A percentile compares a stretch with the other conserved stretches of the same genome.
These are phyloP conservation scores for Physcomitrium patens DNA, from an alignment of 225 moss, liverwort and hornwort species.

Conservation along the genomic window DNA sequence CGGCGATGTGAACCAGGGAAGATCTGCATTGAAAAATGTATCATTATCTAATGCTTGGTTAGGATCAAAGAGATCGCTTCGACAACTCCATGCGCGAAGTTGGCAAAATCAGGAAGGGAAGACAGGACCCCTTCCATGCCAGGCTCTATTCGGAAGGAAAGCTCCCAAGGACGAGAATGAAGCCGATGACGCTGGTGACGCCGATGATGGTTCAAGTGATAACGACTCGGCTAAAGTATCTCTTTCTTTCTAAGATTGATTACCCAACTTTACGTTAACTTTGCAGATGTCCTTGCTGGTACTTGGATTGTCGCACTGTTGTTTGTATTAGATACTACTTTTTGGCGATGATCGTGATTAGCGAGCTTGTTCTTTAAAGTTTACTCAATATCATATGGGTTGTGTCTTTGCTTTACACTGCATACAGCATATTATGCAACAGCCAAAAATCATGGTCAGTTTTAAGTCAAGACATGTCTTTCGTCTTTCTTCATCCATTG, in stretches of 20 bases:
- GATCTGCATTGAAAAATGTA: conserved; percentile 36
- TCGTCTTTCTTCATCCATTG: not conserved
- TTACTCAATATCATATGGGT: not conserved
- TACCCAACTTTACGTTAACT: not conserved
- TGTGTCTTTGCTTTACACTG: too few species aligned
- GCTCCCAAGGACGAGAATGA: conserved; percentile 35
- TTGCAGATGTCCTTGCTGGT: conserved; percentile 18
- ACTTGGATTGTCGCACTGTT: conserved; percentile 1
- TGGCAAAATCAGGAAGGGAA: conserved; percentile 35
- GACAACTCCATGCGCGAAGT: conserved; percentile 36
- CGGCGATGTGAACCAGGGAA: conserved; percentile 35
- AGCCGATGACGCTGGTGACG: conserved; percentile 3
- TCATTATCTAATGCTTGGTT: conserved; percentile 37
- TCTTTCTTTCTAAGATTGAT: conserved; percentile 1
- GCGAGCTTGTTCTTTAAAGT: not conserved
- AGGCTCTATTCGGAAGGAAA: conserved; percentile 53
- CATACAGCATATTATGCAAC: too few species aligned
- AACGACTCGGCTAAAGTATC: conserved; percentile 44
- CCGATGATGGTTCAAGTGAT: conserved; percentile 38
- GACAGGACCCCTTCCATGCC: conserved; percentile 36
- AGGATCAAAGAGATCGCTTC: conserved; percentile 43
- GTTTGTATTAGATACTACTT: too few species aligned
- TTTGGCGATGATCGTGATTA: not conserved
- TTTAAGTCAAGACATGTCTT: not conserved
- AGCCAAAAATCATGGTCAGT: not conserved